Evolutionary conservation across 441 rosid genomes (phyloP).

Genomic region (Adansonia grandidieri): DNA sequence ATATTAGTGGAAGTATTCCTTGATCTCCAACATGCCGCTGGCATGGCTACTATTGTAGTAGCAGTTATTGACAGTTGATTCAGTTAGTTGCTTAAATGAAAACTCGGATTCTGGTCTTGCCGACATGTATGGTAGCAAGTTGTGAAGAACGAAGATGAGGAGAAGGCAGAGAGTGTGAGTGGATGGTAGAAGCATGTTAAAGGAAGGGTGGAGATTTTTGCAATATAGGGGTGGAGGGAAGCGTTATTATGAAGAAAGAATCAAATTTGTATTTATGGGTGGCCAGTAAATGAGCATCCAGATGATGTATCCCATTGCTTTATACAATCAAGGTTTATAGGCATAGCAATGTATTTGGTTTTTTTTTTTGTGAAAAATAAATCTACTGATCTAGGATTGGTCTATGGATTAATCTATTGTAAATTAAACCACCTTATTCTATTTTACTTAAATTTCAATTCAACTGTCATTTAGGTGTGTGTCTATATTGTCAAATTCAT

Average conservation of each 20-base stretch:
- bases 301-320: no score
- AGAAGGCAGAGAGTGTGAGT: slow-evolving; percentile 20
- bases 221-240: slow-evolving; percentile 24
- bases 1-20: slow-evolving; percentile 48
- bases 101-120: slow-evolving; percentile 29
- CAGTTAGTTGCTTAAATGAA: neutral
- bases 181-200: slow-evolving; percentile 19
- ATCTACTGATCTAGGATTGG: no score
- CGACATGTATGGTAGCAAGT: slow-evolving; percentile 22
- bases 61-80: neutral
- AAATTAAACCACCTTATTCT: no score
- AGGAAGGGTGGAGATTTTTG: neutral
- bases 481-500: neutral
- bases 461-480: neutral
- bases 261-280: slow-evolving; percentile 8
- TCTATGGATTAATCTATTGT: no score
- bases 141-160: slow-evolving; percentile 30
- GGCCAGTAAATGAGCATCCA: neutral
- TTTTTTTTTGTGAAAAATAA: no score
- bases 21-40: slow-evolving; percentile 47
- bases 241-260: slow-evolving; percentile 39
- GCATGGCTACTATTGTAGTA: slow-evolving; percentile 34
- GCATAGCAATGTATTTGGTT: no score
- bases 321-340: no score
- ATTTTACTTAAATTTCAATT: neutral